These are phyloP conservation scores for Aureobasidium sp. DNA, from an alignment of 2,329 filamentous ascomycete genomes.

Conservation along the genomic window DNA sequence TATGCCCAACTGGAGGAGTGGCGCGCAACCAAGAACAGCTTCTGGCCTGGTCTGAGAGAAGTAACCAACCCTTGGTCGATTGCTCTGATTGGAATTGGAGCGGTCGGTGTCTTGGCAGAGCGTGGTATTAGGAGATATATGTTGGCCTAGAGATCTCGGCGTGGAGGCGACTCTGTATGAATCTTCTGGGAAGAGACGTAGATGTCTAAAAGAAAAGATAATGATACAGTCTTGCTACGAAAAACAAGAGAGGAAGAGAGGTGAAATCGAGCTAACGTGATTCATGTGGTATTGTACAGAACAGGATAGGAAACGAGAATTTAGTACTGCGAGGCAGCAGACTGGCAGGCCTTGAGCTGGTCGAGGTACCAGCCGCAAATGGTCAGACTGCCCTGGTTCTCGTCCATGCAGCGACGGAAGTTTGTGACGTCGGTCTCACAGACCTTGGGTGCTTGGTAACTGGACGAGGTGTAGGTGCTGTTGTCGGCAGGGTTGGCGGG, in stretches of 20 bases:
- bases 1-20: conserved; percentile 48
- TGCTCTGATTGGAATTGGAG: conserved; percentile 46
- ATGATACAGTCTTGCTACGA: conserved; percentile 12
- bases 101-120: conserved; percentile 44
- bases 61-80: conserved; percentile 51
- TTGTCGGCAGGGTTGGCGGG: conserved; percentile 34
- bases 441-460: conserved; percentile 37
- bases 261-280: not conserved
- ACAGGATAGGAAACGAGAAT: not conserved
- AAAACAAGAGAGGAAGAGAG: not conserved
- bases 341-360: conserved; percentile 62
- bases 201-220: not conserved
- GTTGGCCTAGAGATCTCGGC: conserved; percentile 11
- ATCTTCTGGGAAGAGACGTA: not conserved
- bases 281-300: conserved; percentile 13
- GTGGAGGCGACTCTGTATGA: not conserved
- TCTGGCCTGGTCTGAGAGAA: conserved; percentile 50
- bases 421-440: conserved; percentile 73
- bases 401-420: conserved; percentile 96
- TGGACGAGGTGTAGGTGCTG: conserved; percentile 27
- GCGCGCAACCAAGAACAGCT: conserved; percentile 50
- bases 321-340: conserved; percentile 43
- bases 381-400: conserved; percentile 86
- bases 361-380: conserved; percentile 98
- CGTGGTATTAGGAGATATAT: conserved; percentile 26